Conservation (phyloP, 306 rosid genomes). For the Sindora glabra region DNA sequence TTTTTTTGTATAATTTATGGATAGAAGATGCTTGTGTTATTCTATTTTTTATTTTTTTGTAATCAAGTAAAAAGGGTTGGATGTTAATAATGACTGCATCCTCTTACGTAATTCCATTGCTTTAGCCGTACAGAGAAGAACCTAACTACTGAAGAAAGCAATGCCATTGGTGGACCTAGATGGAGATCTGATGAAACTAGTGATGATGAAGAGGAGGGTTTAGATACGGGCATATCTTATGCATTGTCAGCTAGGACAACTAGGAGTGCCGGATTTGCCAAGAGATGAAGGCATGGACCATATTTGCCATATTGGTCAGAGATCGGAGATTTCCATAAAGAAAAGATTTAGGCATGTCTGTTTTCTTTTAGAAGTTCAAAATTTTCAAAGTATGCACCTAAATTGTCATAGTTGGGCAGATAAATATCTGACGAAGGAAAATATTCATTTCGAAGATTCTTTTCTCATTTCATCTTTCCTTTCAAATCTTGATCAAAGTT, state of each 20-base stretch:
- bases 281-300: conserved; percentile 29
- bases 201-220: conserved; percentile 58
- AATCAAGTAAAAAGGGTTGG: neutral
- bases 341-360: too few relatives aligned
- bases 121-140: conserved; percentile 36
- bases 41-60: neutral
- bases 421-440: conserved; percentile 25
- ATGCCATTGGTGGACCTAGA: conserved; percentile 52
- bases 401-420: conserved; percentile 17
- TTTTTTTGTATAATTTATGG: neutral
- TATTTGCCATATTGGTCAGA: neutral
- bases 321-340: conserved; percentile 16
- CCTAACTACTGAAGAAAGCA: conserved; percentile 20
- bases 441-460: conserved; percentile 14
- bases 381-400: neutral
- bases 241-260: conserved; percentile 31
- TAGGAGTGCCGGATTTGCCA: conserved; percentile 54
- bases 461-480: conserved; percentile 14
- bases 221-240: conserved; percentile 22
- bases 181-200: conserved; percentile 96
- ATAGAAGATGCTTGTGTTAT: neutral
- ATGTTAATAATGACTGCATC: conserved; percentile 12
- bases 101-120: neutral
- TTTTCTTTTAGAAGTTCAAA: conserved; percentile 7
- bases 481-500: conserved; percentile 1